phyloP scores from a whole-genome alignment of 352 stramenopile species.

The Globisporangium heterothallicum region DNA sequence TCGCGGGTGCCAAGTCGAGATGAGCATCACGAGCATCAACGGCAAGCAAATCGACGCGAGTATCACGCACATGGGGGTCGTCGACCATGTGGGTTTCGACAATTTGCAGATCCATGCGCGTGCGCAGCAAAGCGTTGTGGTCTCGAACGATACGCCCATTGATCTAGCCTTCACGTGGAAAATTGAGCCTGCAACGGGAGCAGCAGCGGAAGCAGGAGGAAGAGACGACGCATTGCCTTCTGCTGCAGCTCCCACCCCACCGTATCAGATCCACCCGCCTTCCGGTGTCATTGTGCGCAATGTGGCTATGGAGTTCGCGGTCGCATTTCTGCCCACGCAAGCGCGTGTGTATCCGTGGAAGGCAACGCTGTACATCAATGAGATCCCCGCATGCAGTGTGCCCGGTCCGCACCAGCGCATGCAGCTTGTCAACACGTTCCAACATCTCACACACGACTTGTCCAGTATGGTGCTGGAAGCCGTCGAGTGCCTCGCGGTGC shows the following conservation, averaged over 20 bases:
- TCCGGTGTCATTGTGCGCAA: slow-evolving; percentile 36
- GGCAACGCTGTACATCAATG: slow-evolving; percentile 37
- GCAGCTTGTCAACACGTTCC: slow-evolving; percentile 27
- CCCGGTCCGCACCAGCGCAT: slow-evolving; percentile 35
- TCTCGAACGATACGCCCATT: slow-evolving; percentile 67
- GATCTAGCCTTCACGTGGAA: slow-evolving; percentile 54
- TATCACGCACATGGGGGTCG: slow-evolving; percentile 34
- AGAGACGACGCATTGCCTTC: too few species aligned
- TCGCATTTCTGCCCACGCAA: slow-evolving; percentile 34
- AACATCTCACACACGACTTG: slow-evolving; percentile 10
- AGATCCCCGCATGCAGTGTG: slow-evolving; percentile 50
- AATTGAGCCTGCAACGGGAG: slow-evolving; percentile 16
- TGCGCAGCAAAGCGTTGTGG: slow-evolving; percentile 31
- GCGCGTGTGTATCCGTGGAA: slow-evolving; percentile 21
- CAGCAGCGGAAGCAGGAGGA: neutral
- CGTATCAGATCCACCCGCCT: slow-evolving; percentile 35
- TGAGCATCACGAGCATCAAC: slow-evolving; percentile 45
- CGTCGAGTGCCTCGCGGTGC: slow-evolving; percentile 5
- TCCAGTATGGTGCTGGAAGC: slow-evolving; percentile 5
- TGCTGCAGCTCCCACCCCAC: too few species aligned
- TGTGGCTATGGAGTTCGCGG: slow-evolving; percentile 32
- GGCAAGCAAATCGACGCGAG: slow-evolving; percentile 33
- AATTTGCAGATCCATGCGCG: slow-evolving; percentile 31
- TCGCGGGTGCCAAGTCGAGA: slow-evolving; percentile 59
- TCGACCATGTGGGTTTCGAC: slow-evolving; percentile 48